Percentiles rank a stretch among this genome's conserved stretches.
Evolutionary conservation across 495 filamentous ascomycete genomes (phyloP).

Genomic region (Penicillium macrosclerotiorum): DNA sequence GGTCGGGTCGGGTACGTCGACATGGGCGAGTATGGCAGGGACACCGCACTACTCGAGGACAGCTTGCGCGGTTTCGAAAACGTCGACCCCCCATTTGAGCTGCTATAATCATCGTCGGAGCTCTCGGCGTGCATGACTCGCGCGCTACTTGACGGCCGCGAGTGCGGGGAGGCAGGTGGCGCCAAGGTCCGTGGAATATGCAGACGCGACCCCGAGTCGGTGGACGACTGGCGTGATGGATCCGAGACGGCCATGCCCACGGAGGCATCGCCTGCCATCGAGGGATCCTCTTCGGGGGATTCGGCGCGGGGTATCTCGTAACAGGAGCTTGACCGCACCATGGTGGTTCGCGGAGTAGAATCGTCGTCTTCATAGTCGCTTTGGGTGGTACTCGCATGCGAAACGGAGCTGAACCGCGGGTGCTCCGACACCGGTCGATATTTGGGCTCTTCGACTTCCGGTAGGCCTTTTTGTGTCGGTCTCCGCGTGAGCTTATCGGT

Average conservation of each 20-base stretch:
- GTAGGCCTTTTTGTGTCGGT: conserved; percentile 44
- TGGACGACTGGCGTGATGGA: conserved; percentile 38
- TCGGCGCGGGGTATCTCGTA: conserved; percentile 45
- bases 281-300: conserved; percentile 47
- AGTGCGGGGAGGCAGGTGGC: conserved; percentile 57
- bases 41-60: conserved; percentile 64
- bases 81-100: conserved; percentile 51
- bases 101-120: conserved; percentile 61
- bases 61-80: conserved; percentile 56
- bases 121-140: conserved; percentile 57
- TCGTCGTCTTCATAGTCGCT: conserved; percentile 34
- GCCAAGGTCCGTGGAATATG: conserved; percentile 48
- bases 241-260: conserved; percentile 21
- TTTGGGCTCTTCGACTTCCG: conserved; percentile 58
- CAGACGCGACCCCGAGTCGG: conserved; percentile 47
- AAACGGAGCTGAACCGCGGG: conserved; percentile 66
- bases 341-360: conserved; percentile 28
- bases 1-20: conserved; percentile 53
- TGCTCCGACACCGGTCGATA: conserved; percentile 71
- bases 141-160: conserved; percentile 55
- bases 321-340: conserved; percentile 18
- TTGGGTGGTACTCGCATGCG: conserved; percentile 49
- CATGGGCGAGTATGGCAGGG: conserved; percentile 60
- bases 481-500: conserved; percentile 28
- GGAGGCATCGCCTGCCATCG: conserved; percentile 10